phyloP scores from a whole-genome alignment of 768 basidiomycete species.

The Clathrus columnatus region DNA sequence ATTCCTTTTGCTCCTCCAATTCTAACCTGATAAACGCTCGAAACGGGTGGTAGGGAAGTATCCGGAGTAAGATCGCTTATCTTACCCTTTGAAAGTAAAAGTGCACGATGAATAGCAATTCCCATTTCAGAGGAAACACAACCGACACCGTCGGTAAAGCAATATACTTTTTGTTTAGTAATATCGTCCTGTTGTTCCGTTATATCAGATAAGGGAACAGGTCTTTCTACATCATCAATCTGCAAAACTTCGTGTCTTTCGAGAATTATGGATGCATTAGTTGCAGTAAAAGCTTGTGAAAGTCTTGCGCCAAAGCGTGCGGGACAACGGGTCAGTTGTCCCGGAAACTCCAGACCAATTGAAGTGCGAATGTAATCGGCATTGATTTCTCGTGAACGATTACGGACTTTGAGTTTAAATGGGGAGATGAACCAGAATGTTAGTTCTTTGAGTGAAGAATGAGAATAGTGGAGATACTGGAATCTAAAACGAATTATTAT shows the following conservation, averaged over 20 bases:
- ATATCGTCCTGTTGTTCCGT: slow-evolving; percentile 27
- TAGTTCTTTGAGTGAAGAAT: slow-evolving; percentile 64
- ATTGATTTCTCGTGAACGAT: slow-evolving; percentile 23
- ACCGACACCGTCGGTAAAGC: slow-evolving; percentile 68
- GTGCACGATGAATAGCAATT: slow-evolving; percentile 34
- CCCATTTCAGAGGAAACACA: slow-evolving; percentile 50
- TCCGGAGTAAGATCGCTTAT: slow-evolving; percentile 26
- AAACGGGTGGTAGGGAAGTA: slow-evolving; percentile 19
- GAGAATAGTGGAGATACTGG: slow-evolving; percentile 62
- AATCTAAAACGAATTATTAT: slow-evolving; percentile 25
- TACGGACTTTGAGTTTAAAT: slow-evolving; percentile 37
- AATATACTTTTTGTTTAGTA: slow-evolving; percentile 26
- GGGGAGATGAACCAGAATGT: slow-evolving; percentile 59
- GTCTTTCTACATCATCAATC: slow-evolving; percentile 38
- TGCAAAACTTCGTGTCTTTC: slow-evolving; percentile 30
- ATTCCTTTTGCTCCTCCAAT: slow-evolving; percentile 61
- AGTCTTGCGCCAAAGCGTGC: slow-evolving; percentile 65
- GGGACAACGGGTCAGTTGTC: slow-evolving; percentile 44
- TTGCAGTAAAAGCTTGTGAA: slow-evolving; percentile 68
- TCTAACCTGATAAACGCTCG: slow-evolving; percentile 51
- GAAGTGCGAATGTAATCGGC: slow-evolving; percentile 44
- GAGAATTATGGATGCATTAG: slow-evolving; percentile 46
- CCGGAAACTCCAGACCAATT: slow-evolving; percentile 43
- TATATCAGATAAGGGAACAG: background rate
- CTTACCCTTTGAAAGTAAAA: slow-evolving; percentile 28